Evolutionary conservation across 306 rosid species (phyloP), one percentile per base, ranked within the genome.

Genomic region (Pachyrhizus erosus): DNA sequence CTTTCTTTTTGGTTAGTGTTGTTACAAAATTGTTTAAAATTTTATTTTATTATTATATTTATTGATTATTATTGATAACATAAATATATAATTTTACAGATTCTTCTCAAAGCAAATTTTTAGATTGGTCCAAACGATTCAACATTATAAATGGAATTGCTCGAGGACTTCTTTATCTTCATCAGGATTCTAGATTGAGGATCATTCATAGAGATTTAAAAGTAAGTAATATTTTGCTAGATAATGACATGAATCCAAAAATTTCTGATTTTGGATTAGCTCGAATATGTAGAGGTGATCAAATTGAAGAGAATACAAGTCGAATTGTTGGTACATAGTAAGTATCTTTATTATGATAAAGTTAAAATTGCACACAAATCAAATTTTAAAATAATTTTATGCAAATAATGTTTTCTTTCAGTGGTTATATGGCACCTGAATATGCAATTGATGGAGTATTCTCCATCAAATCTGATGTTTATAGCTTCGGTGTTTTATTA

Each of bases 361-460:
- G 4, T 54, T 7, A 10, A 5, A 52, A 7, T 68, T 52, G 0
- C 5, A 70, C 8, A 57, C 29, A 14, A 51, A 24, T 69, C 1
- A n/a, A 39, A n/a, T 0, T 7, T 42, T 8, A 33, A 24, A 52
- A 0, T 79, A 54, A 69, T 29, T 34, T 2, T 4, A 15, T 69
- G 27, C 7, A 33, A 2, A 11, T 13, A 37, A 37, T 54, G 31
- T 0, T 7, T 51, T n/a, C 7, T 52, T 68, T 2, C 27, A 70
- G 78, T 31, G 78, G 78, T 26, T 79, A 79, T 55, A 79, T 75
- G 80, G 80, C 70, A 11, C 78, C 78, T 52, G 78, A 74, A 74
- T 76, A 74, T 54, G 79, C 46, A 11, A 24, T 68, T 10, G 34
- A 70, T 55, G 83, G 83, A 10, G 1, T 79, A 40, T 79, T 79